Base-by-base conservation (phyloP, 2,329 filamentous ascomycete genomes). In the Ceratocystis variospora region DNA sequence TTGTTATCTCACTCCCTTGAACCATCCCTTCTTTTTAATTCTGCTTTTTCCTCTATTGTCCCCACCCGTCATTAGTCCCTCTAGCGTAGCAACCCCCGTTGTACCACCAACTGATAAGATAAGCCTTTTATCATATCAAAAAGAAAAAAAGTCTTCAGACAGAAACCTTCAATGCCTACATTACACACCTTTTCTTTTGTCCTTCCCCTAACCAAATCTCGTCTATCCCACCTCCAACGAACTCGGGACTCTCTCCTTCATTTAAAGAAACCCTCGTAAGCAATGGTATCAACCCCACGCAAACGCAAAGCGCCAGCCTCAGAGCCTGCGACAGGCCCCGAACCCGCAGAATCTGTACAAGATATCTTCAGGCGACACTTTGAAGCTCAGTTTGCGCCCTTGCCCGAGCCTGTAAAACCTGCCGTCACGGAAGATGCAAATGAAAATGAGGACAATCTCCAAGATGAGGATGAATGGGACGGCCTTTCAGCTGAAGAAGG, bases 281-380 rank as follows among this genome's bases (percentile, higher is more conserved):
- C 59, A 63, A 81, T 81, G 79, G 71, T 44, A 73, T 76, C 50
- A 72, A 81, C 25, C 79, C 65, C 68, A 10, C 67, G 80, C 48
- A 83, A 83, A 71, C 78, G 80, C 68, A 83, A 82, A 70, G 72
- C 75, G 5, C 66, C 72, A 12, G 71, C 71, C 44, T 71, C 72
- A n/a, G 37, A 41, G 17, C 31, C 76, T 73, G 46, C 61, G 19
- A 22, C 61, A 17, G 45, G 57, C 22, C n/a, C 62, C 22, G 53
- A 53, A 28, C 19, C 63, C 0, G 74, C 77, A 50, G 78, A 83
- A 69, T 81, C 86, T 67, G 80, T 88, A 12, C 85, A 89, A 71
- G 89, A 87, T 66, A 82, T 92, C 67, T 89, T 99, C 72, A 85
- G 86, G 67, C 84, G 84, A 71, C 88, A 93, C 73, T 97, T 97